phyloP scores from a whole-genome alignment of 306 rosid species.

The Cercis canadensis region DNA sequence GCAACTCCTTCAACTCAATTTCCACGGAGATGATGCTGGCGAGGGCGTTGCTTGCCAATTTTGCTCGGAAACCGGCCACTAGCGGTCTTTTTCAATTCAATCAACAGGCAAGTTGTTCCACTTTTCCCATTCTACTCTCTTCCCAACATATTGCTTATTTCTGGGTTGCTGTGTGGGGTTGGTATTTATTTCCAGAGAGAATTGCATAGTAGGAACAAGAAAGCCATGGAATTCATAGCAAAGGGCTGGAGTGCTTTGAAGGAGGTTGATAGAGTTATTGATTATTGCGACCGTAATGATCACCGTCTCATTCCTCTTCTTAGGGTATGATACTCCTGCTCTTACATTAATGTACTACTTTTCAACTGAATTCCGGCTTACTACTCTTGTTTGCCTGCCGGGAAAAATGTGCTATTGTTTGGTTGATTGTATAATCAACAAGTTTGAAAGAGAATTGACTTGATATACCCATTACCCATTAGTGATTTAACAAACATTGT shows the following conservation, averaged over 20 bases:
- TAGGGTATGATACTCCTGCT: slow-evolving; percentile 43
- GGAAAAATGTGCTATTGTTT: not conserved
- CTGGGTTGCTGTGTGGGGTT: not conserved
- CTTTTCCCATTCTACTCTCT: not conserved
- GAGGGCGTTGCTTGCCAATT: slow-evolving; percentile 46
- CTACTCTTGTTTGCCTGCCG: not conserved
- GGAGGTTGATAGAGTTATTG: slow-evolving; percentile 94
- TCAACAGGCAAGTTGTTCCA: slow-evolving; percentile 49
- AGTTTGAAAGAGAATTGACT: too few species aligned
- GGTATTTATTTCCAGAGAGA: slow-evolving; percentile 56
- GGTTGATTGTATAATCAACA: too few species aligned
- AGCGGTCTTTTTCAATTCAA: slow-evolving; percentile 52
- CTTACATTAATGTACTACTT: not conserved
- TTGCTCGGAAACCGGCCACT: slow-evolving; percentile 30
- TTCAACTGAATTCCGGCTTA: not conserved
- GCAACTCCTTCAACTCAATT: too few species aligned
- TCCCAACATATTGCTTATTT: slow-evolving; percentile 7
- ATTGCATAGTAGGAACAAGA: slow-evolving; percentile 84
- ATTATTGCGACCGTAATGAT: slow-evolving; percentile 79
- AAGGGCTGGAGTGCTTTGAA: slow-evolving; percentile 87
- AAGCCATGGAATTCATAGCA: slow-evolving; percentile 82
- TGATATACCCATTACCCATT: too few species aligned
- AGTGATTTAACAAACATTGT: too few species aligned
- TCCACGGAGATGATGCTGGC: slow-evolving; percentile 40
- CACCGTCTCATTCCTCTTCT: slow-evolving; percentile 83